These are phyloP conservation scores for Fusarium sp. DNA, from an alignment of 2,329 filamentous ascomycete species.

Conservation along the genomic window DNA sequence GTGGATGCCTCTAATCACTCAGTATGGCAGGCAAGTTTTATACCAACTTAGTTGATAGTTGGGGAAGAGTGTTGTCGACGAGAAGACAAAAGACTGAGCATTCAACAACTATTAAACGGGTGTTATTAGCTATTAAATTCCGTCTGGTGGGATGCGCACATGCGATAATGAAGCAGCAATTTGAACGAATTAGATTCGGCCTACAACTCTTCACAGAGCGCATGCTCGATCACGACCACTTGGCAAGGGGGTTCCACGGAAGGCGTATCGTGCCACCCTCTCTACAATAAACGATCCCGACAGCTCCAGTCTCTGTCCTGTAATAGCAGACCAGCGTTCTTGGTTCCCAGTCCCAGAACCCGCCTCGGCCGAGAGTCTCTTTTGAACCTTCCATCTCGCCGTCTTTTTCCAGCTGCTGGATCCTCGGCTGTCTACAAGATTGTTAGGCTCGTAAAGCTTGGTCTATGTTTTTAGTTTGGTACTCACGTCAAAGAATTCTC, in stretches of 20 bases:
- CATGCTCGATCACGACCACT: constrained; percentile 15
- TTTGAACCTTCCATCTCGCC: constrained; percentile 16
- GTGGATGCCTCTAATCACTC: not conserved
- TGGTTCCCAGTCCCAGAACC: constrained; percentile 18
- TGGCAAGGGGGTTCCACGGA: constrained; percentile 22
- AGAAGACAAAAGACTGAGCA: not conserved
- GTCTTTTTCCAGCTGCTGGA: constrained; percentile 16
- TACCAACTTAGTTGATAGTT: not conserved
- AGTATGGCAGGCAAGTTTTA: not conserved
- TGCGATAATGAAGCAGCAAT: not conserved
- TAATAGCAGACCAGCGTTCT: constrained; percentile 20
- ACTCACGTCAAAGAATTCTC: constrained; percentile 18
- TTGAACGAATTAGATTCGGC: not conserved
- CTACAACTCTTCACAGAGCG: not conserved
- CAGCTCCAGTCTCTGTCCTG: constrained; percentile 10
- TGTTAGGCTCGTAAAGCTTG: not conserved
- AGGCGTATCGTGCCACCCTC: constrained; percentile 22
- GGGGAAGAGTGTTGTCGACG: not conserved
- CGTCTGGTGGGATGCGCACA: not conserved
- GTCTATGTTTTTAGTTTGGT: not conserved
- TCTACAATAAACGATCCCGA: constrained; percentile 11
- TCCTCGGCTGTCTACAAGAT: not conserved
- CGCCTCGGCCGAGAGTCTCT: constrained; percentile 2
- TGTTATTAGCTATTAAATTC: not conserved
- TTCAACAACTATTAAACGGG: not conserved